Conservation (phyloP, 495 filamentous ascomycete species). For the Chaetomium cochliodes region DNA sequence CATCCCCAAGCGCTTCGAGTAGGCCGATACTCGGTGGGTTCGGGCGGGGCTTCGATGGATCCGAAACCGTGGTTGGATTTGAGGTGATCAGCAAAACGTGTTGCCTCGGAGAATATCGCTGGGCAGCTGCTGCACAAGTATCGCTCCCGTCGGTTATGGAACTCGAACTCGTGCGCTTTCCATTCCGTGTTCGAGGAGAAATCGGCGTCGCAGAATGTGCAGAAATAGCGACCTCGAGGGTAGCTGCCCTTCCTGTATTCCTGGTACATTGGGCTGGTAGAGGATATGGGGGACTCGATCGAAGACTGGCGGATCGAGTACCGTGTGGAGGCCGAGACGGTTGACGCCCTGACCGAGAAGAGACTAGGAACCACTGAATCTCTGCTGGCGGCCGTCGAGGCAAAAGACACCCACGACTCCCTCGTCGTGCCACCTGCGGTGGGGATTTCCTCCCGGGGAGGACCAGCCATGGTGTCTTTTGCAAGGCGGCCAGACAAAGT, state of each 20-base stretch:
- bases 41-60: not conserved
- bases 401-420: constrained; percentile 24
- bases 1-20: constrained; percentile 31
- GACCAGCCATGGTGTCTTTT: constrained; percentile 1
- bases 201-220: constrained; percentile 30
- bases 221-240: constrained; percentile 21
- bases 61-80: constrained; percentile 17
- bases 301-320: constrained; percentile 26
- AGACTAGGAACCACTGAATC: constrained; percentile 28
- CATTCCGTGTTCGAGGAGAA: constrained; percentile 29
- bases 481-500: not conserved
- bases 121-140: constrained; percentile 23
- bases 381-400: constrained; percentile 23
- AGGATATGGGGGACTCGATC: constrained; percentile 26
- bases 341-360: constrained; percentile 27
- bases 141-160: constrained; percentile 21
- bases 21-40: not conserved
- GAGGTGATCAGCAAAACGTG: constrained; percentile 17
- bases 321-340: constrained; percentile 20
- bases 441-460: not conserved
- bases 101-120: constrained; percentile 4
- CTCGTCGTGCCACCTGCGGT: not conserved
- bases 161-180: constrained; percentile 27
- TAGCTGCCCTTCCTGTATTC: constrained; percentile 22
- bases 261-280: constrained; percentile 19